Base-by-base conservation (phyloP, 2,329 filamentous ascomycete species). In the Colletotrichum sp. region DNA sequence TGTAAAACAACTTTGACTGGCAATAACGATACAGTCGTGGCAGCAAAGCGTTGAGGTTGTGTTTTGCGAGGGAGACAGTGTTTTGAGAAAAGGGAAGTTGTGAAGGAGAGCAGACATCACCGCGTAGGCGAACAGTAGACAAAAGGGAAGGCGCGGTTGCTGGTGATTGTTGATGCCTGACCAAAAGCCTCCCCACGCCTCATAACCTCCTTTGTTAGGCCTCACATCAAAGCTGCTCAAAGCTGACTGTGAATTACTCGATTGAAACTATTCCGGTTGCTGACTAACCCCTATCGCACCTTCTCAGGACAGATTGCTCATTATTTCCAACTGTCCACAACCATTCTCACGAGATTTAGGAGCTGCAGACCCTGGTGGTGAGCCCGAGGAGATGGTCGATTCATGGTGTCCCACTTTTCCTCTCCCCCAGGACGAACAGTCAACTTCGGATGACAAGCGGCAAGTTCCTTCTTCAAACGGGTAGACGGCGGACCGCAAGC, bases 371-470 rank as follows among this genome's bases (percentile, higher is more conserved):
- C 4, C 55, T 59, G 24, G 28, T 36, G 36, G 60, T 15, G 13
- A 68, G n/a, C 9, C 2, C 44, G 10, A 62, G 30, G 34, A 28
- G 15, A 65, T 32, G 55, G 26, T 18, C 24, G 24, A 52, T 24
- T 52, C 15, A 5, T 2, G n/a, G n/a, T 18, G 68, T 52, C 57
- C 68, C 57, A 70, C 68, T 63, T 52, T 63, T 70, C 9, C 39
- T 52, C 6, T 65, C 36, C 32, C 24, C 18, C 34, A 62, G 32
- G 32, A 69, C 30, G 24, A 62, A 28, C 28, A 36, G 7, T 5
- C 34, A 70, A 63, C 36, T 63, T 70, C 57, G 52, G 68, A 70
- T 63, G 68, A 70, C 68, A 70, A 70, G 68, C 68, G 68, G 68
- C 55, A 63, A 52, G 68, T 63, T 70, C 68, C 68, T 63, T 26